phyloP scores from a whole-genome alignment of 352 stramenopile genomes.

The Pseudoperonospora humuli region DNA sequence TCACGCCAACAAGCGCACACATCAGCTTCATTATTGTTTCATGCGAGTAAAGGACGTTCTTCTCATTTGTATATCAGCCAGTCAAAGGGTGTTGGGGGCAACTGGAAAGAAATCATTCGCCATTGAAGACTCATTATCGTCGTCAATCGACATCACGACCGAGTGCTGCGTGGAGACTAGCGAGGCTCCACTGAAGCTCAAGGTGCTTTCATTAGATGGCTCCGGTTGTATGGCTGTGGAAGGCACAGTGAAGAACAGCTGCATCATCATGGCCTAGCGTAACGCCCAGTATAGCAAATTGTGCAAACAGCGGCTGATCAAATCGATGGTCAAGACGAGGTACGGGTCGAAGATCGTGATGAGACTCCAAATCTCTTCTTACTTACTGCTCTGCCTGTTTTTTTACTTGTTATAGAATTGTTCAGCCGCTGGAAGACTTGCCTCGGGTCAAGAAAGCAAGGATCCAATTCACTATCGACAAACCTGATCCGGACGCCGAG shows the following conservation, averaged over 20 bases:
- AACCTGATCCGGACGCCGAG: conserved; percentile 52
- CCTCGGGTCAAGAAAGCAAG: conserved; percentile 72
- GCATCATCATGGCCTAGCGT: conserved; percentile 74
- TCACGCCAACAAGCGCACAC: too few relatives aligned
- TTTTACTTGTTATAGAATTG: conserved; percentile 35
- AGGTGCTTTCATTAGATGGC: conserved; percentile 79
- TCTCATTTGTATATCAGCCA: too few relatives aligned
- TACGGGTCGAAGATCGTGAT: conserved; percentile 3
- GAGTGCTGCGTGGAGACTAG: conserved; percentile 79
- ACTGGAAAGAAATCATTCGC: too few relatives aligned
- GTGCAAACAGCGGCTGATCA: conserved; percentile 77
- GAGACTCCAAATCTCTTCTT: background rate
- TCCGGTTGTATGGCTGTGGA: conserved; percentile 84
- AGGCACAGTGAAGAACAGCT: conserved; percentile 81
- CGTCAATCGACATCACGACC: conserved; percentile 68
- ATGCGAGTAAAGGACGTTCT: too few relatives aligned
- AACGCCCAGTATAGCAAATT: conserved; percentile 84
- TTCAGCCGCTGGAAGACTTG: conserved; percentile 63
- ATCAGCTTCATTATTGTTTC: too few relatives aligned
- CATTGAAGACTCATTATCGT: too few relatives aligned
- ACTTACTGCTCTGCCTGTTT: background rate
- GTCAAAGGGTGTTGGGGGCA: too few relatives aligned
- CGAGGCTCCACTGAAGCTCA: conserved; percentile 70
- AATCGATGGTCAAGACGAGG: conserved; percentile 81
- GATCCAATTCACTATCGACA: conserved; percentile 82